These are phyloP conservation scores for Chytriomyces sp. DNA, from an alignment of 192 early-diverging fungal species.

Conservation along the genomic window DNA sequence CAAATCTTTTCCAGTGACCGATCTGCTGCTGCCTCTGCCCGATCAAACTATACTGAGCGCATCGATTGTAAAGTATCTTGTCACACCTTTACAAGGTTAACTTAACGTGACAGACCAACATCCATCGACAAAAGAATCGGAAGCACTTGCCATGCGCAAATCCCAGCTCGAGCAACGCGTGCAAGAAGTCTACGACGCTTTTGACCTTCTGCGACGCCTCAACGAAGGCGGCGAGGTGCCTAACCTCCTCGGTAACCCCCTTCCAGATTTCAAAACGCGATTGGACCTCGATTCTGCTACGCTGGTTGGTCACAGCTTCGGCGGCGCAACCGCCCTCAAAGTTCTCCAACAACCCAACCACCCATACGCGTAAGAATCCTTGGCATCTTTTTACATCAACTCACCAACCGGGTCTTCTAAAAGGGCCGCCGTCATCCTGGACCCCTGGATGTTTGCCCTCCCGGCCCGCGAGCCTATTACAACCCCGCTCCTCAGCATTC, in stretches of 20 bases:
- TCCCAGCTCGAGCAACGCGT: conserved; percentile 20
- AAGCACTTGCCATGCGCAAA: not conserved
- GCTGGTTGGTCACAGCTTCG: conserved; percentile 27
- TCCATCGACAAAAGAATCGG: not conserved
- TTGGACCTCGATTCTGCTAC: conserved; percentile 15
- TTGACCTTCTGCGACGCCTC: conserved; percentile 2
- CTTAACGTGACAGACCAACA: not conserved
- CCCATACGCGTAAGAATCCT: not conserved
- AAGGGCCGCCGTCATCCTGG: conserved; percentile 15
- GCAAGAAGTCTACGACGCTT: conserved; percentile 21
- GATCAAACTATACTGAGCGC: not conserved
- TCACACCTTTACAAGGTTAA: not conserved
- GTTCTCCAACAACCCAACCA: not conserved
- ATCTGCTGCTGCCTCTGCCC: not conserved
- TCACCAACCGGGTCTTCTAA: not conserved
- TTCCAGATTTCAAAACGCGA: conserved; percentile 15
- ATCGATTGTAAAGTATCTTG: not conserved
- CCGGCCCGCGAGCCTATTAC: not conserved
- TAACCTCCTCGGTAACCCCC: not conserved
- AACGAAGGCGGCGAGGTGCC: not conserved
- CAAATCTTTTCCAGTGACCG: not conserved
- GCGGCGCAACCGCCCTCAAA: conserved; percentile 19
- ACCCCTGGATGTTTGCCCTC: conserved; percentile 35
- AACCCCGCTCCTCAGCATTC: conserved; percentile 17
- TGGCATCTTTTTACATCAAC: not conserved